phyloP scores from a whole-genome alignment of 140 eudicot species.

The Flaveria floridana region DNA sequence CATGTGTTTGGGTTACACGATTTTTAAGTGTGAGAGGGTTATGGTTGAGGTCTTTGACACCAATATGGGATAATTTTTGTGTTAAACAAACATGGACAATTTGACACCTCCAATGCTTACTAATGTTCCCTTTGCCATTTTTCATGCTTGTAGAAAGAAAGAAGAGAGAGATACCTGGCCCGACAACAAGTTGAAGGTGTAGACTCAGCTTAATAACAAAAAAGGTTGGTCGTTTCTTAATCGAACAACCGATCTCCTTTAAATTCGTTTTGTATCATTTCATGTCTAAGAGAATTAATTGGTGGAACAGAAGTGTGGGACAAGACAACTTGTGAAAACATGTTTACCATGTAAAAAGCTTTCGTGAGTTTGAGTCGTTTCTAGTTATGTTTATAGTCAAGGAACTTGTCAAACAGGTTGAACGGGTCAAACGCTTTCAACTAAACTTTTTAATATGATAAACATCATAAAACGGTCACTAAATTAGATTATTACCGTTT shows the following conservation, averaged over 20 bases:
- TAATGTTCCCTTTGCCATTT: background rate
- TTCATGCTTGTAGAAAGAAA: slow-evolving; percentile 62
- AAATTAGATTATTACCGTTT: background rate
- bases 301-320: slow-evolving; percentile 28
- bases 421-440: background rate
- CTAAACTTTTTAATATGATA: background rate
- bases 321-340: slow-evolving; percentile 27
- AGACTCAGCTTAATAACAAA: slow-evolving; percentile 55
- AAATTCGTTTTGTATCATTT: slow-evolving; percentile 20
- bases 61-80: background rate
- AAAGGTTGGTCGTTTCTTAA: slow-evolving; percentile 19
- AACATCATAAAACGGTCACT: background rate
- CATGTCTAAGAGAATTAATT: slow-evolving; percentile 8
- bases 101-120: background rate
- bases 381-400: background rate
- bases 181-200: slow-evolving; percentile 89
- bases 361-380: slow-evolving; percentile 33
- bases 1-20: background rate
- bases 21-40: background rate
- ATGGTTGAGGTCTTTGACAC: background rate
- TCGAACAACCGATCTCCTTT: slow-evolving; percentile 2
- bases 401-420: background rate
- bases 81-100: background rate
- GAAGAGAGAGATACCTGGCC: slow-evolving; percentile 92
- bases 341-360: slow-evolving; percentile 42